Base-by-base conservation (phyloP, 2,329 filamentous ascomycete species). In the Alternaria rosae region DNA sequence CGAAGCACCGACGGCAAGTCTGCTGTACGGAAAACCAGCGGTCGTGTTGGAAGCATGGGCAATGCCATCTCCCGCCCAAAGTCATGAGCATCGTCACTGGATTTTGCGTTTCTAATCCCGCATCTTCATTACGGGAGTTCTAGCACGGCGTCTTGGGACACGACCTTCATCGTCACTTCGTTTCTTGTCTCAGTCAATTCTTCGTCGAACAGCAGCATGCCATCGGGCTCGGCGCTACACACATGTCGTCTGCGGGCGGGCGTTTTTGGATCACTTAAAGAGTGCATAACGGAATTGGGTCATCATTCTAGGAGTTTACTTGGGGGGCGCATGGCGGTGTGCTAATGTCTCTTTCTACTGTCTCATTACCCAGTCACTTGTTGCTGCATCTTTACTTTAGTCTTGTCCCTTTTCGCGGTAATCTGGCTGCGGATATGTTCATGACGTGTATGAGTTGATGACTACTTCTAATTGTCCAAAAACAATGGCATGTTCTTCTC, bases 11-110 rank as follows among this genome's bases (percentile, higher is more conserved):
- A 84, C 53, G 78, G 77, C 75, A 83, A 83, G 76, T 81, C 75
- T 43, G 82, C 80, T 59, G 83, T 85, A 50, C 76, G 83, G 43
- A 85, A 85, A 76, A 84, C 82, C 15, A 85, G 83, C 60, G 83
- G 83, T 32, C 77, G 83, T 32, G 82, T 85, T 3, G 83, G 83
- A 47, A 84, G 82, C 67, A 73, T 82, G 25, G 81, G 81, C 54
- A 79, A 68, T 54, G 65, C 73, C 35, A 66, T 69, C 13, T 57
- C 61, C 13, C 75, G 76, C 30, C 61, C 73, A 9, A 78, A 78
- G 61, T 66, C 76, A 55, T 75, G 62, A 71, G 65, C 62, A 52
- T 56, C 44, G 26, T 58, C 56, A 54, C 55, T 48, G 54, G 47
- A 51, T 61, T 44, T 54, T 25, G 20, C 38, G 30, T 52, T 57